Percentiles rank a stretch among this genome's conserved stretches.
These are phyloP conservation scores for Boletales sp. DNA, from an alignment of 768 basidiomycete genomes.

Conservation along the genomic window DNA sequence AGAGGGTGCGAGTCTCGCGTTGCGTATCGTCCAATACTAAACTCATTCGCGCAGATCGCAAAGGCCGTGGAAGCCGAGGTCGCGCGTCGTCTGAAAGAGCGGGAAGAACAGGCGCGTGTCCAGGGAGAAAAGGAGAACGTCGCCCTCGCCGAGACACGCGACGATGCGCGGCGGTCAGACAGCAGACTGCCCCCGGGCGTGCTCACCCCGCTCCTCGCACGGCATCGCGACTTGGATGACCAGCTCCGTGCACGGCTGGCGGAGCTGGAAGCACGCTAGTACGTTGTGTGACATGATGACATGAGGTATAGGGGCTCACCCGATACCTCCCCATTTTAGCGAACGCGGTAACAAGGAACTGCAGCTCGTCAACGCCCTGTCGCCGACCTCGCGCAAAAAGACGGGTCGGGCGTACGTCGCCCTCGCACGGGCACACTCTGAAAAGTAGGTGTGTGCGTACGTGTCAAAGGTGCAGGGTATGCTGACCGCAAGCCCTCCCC, in stretches of 20 bases:
- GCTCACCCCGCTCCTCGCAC: constrained; percentile 59
- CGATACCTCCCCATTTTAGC: constrained; percentile 28
- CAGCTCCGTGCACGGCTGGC: constrained; percentile 61
- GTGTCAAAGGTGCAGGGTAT: no score
- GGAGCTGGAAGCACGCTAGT: constrained; percentile 75
- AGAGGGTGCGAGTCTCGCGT: constrained; percentile 42
- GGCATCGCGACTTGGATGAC: constrained; percentile 65
- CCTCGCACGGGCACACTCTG: constrained; percentile 74
- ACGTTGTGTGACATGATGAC: constrained; percentile 27
- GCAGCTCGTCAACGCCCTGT: constrained; percentile 59
- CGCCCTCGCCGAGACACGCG: constrained; percentile 11
- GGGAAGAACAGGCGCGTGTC: constrained; percentile 29
- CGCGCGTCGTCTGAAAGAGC: constrained; percentile 54
- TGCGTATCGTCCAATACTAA: not conserved
- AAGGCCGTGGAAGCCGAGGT: constrained; percentile 74
- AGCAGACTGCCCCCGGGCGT: constrained; percentile 34
- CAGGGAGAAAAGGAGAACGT: constrained; percentile 28
- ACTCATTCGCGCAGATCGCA: constrained; percentile 48
- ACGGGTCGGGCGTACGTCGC: constrained; percentile 82
- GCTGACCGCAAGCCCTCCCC: no score
- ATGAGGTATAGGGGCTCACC: constrained; percentile 12
- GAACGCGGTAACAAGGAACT: constrained; percentile 61
- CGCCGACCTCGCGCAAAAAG: constrained; percentile 75
- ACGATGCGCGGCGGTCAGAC: constrained; percentile 7
- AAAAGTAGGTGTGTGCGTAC: constrained; percentile 48